Base-by-base conservation (phyloP, 192 early-diverging fungal genomes). In the Rhizophagus sp. region DNA sequence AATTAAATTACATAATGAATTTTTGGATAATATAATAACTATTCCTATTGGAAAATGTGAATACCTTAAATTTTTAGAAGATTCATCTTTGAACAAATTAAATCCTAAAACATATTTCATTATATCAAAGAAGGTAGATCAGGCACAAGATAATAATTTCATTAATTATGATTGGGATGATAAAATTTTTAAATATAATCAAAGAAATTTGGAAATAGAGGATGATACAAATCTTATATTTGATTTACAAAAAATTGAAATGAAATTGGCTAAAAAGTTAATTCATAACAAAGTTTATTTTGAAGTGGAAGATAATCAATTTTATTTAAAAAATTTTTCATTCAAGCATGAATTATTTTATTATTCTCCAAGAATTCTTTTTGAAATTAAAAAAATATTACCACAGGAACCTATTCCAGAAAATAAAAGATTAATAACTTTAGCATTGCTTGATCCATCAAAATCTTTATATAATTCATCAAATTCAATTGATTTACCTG, bases 231-330 rank as follows among this genome's bases (percentile, higher is more conserved):
- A 63, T 36, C 17, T 47, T 27, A 25, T 12, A 11, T 79, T 75
- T 71, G 78, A 79, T 49, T 39, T 79, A 52, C 44, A 47, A 73
- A 79, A 79, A 22, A 79, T 79, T 22, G 78, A 72, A 41, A 17
- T 12, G 17, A 72, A 79, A 62, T 41, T 79, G 4, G 78, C 63
- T 50, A 30, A 72, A 33, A 22, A 49, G 44, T 49, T 79, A 8
- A 44, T 79, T 3, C 27, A 36, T 30, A 36, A 75, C 4, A 79
- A 79, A 36, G 36, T 36, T 17, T 71, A 50, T 4, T 39, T 79
- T 36, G 72, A 79, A 36, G 10, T 39, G 22, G n/a, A 30, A 24
- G 30, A 73, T 17, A 49, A 52, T 25, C 12, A 57, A 12, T n/a
- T 73, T 3, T 57, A 47, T 52, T 72, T 67, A 22, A 41, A 79